A percentile compares a stretch with the other conserved stretches of the same genome.
These are phyloP conservation scores for Pezicula radicicola DNA, from an alignment of 2,329 filamentous ascomycete species.

Conservation along the genomic window DNA sequence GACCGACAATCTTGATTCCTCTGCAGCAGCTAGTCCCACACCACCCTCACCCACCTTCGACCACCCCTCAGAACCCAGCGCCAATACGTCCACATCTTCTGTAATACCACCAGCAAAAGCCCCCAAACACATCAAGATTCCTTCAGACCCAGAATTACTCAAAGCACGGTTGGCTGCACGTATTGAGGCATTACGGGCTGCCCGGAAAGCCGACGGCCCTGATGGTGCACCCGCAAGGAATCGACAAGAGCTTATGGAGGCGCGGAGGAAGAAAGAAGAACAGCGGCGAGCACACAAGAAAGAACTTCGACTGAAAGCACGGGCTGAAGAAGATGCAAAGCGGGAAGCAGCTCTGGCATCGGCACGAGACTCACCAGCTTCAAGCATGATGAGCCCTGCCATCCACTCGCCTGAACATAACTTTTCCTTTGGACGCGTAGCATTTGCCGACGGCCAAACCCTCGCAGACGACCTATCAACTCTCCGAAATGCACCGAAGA, in stretches of 20 bases:
- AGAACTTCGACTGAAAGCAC: conserved; percentile 72
- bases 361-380: conserved; percentile 56
- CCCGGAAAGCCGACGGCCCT: conserved; percentile 81
- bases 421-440: conserved; percentile 89
- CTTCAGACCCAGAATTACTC: conserved; percentile 70
- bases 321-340: conserved; percentile 71
- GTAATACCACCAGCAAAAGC: conserved; percentile 57
- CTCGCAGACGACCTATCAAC: conserved; percentile 67
- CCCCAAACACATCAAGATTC: conserved; percentile 64
- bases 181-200: conserved; percentile 80
- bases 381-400: conserved; percentile 51
- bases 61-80: conserved; percentile 44
- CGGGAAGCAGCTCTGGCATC: conserved; percentile 59
- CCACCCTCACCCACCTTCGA: conserved; percentile 63
- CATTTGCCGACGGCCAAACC: conserved; percentile 81
- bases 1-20: conserved; percentile 37
- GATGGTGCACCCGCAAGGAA: conserved; percentile 81
- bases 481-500: conserved; percentile 65
- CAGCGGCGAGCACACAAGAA: conserved; percentile 87
- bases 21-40: conserved; percentile 42
- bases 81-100: conserved; percentile 69
- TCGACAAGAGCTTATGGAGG: conserved; percentile 88
- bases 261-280: conserved; percentile 81
- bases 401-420: conserved; percentile 57
- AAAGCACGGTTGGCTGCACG: conserved; percentile 76